phyloP scores from a whole-genome alignment of 495 filamentous ascomycete genomes.

The Neurospora sp. region DNA sequence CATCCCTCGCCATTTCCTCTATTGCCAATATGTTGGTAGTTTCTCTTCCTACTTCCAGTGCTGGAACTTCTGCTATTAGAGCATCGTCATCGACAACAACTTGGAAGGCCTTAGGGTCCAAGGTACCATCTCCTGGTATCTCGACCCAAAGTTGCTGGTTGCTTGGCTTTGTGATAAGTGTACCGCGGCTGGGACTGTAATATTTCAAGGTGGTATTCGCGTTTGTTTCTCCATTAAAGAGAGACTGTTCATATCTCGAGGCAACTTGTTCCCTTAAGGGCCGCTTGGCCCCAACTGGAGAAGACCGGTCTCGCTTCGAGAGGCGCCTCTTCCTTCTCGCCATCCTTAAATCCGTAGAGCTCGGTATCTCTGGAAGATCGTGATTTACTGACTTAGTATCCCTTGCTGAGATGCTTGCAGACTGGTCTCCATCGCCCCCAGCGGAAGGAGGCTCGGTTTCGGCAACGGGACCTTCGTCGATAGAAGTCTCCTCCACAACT shows the following conservation, averaged over 20 bases:
- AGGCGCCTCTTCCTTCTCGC: neutral
- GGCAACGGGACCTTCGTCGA: neutral
- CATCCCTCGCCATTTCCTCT: neutral
- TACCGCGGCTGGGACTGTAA: neutral
- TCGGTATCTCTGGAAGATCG: neutral
- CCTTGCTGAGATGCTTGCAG: neutral
- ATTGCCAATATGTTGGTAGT: neutral
- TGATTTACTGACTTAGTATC: neutral
- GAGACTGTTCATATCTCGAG: neutral
- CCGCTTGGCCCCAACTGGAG: neutral
- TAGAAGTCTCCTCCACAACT: neutral
- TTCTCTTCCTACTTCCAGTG: neutral
- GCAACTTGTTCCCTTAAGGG: neutral
- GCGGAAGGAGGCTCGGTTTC: neutral
- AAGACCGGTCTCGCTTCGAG: neutral
- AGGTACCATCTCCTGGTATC: neutral
- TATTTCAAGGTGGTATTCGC: neutral
- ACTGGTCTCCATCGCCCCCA: neutral
- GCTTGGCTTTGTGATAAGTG: constrained; percentile 10
- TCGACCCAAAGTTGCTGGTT: constrained; percentile 19
- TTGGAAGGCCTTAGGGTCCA: neutral
- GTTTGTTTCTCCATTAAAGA: neutral
- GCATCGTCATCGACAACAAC: neutral
- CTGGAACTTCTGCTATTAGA: neutral
- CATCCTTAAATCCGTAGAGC: neutral